Conservation (phyloP, 1,139 yeast genomes). For the Wickerhamomyces sp. region DNA sequence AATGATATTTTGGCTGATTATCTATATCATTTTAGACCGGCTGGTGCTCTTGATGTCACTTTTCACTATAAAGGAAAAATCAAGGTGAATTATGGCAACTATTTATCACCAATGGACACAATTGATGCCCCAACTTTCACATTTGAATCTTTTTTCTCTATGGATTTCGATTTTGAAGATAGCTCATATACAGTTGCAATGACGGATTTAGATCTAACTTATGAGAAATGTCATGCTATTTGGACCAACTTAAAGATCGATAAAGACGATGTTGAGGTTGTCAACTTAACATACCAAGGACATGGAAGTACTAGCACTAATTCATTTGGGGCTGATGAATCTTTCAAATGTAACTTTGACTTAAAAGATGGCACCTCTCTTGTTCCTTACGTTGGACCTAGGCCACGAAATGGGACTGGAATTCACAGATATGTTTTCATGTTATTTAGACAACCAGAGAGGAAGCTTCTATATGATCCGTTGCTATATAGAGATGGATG, state of each 20-base stretch:
- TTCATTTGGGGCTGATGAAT: background rate
- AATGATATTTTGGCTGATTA: conserved; percentile 2
- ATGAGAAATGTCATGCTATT: conserved; percentile 15
- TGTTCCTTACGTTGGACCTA: conserved; percentile 68
- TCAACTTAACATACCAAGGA: background rate
- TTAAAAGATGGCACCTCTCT: conserved; percentile 23
- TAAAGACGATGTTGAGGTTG: conserved; percentile 1
- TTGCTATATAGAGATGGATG: conserved; percentile 63
- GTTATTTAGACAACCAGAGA: conserved; percentile 57
- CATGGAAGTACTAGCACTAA: background rate
- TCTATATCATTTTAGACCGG: conserved; percentile 14
- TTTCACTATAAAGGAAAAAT: conserved; percentile 6
- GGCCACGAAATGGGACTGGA: conserved; percentile 79
- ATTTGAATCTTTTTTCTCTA: conserved; percentile 13
- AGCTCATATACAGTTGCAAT: conserved; percentile 11
- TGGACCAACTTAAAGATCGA: conserved; percentile 18
- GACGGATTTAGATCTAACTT: conserved; percentile 14
- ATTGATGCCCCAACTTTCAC: conserved; percentile 10
- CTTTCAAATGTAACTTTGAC: conserved; percentile 10
- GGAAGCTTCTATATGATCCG: conserved; percentile 16
- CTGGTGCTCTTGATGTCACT: conserved; percentile 11
- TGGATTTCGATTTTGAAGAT: conserved; percentile 2
- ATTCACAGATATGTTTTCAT: conserved; percentile 77
- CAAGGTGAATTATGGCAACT: conserved; percentile 13
- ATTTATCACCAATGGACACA: conserved; percentile 15